phyloP scores from a whole-genome alignment of 2,329 filamentous ascomycete species.

The Cryphonectria parasitica region DNA sequence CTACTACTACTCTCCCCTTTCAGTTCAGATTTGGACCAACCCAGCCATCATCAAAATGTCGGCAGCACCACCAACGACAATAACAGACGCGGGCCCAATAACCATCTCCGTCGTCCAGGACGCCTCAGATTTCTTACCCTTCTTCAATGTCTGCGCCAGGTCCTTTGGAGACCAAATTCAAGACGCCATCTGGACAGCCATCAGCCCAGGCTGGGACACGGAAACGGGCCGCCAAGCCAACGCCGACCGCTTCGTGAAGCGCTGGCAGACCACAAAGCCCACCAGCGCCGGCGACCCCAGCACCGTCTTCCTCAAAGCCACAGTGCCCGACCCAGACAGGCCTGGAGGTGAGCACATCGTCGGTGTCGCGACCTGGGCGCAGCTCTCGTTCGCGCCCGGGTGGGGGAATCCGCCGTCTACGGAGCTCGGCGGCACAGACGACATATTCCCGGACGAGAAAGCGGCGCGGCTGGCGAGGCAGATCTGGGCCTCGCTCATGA shows the following conservation, averaged over 20 bases:
- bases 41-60: not conserved
- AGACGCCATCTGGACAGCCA: constrained; percentile 55
- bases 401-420: constrained; percentile 47
- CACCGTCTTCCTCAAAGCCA: constrained; percentile 59
- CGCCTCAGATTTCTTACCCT: not conserved
- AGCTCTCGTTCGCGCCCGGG: constrained; percentile 53
- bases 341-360: constrained; percentile 41
- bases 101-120: not conserved
- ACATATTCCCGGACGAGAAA: constrained; percentile 45
- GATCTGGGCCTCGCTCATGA: constrained; percentile 47
- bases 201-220: constrained; percentile 61
- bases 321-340: constrained; percentile 40
- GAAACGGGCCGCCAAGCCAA: constrained; percentile 45
- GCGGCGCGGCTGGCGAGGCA: constrained; percentile 53
- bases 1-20: not conserved
- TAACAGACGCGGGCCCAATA: not conserved
- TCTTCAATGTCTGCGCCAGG: constrained; percentile 34
- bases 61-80: not conserved
- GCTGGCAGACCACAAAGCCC: constrained; percentile 45
- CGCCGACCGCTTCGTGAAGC: constrained; percentile 43
- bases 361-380: constrained; percentile 60
- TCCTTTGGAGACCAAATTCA: constrained; percentile 55
- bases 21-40: not conserved
- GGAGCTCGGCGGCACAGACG: constrained; percentile 42
- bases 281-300: constrained; percentile 52